A percentile compares a stretch with the other conserved stretches of the same genome.
Conservation (phyloP, 192 early-diverging fungal genomes). For the Podila verticillata region DNA sequence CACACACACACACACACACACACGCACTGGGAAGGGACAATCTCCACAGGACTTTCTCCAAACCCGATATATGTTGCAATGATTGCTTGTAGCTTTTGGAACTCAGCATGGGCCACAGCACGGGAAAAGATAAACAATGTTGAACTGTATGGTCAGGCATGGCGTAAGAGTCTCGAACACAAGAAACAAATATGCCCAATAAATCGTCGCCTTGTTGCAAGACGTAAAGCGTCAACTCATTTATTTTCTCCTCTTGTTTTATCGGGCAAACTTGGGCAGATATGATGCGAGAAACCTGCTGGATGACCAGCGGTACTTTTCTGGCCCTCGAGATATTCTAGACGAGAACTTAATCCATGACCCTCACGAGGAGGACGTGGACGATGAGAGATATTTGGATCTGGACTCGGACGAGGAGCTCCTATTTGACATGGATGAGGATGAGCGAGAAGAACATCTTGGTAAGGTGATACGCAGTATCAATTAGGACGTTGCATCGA, state of each 20-base stretch:
- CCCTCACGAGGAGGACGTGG: conserved; percentile 8
- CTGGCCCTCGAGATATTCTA: conserved; percentile 14
- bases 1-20: too few relatives aligned
- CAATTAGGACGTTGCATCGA: too few relatives aligned
- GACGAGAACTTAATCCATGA: conserved; percentile 10
- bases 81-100: too few relatives aligned
- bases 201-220: not conserved
- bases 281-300: conserved; percentile 72
- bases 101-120: too few relatives aligned
- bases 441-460: conserved; percentile 60
- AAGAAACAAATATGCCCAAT: not conserved
- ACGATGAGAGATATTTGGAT: conserved; percentile 68
- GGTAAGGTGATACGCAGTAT: conserved; percentile 26
- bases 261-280: conserved; percentile 35
- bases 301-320: conserved; percentile 50
- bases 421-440: conserved; percentile 62
- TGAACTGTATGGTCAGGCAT: too few relatives aligned
- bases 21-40: too few relatives aligned
- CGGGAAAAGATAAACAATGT: too few relatives aligned
- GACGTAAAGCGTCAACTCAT: not conserved
- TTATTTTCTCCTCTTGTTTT: not conserved
- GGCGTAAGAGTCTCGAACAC: not conserved
- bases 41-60: too few relatives aligned
- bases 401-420: conserved; percentile 68
- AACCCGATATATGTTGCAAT: not conserved